Evolutionary conservation across 2,329 filamentous ascomycete genomes (phyloP).

Genomic region (Penicillium sp.): DNA sequence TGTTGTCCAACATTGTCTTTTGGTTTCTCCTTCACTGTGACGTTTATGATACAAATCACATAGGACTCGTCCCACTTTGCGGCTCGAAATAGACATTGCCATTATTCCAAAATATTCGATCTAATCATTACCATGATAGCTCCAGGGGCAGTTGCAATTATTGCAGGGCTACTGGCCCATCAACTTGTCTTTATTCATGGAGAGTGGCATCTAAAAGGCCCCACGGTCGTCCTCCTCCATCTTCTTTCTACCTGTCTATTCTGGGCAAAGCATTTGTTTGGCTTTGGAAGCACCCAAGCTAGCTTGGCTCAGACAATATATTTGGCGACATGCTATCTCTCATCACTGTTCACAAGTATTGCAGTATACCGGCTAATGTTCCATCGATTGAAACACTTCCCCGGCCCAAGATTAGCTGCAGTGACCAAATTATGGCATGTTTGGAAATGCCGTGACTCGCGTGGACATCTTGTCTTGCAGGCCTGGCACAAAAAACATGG

Average conservation of each 20-base stretch:
- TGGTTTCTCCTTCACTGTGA: background rate
- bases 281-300: background rate
- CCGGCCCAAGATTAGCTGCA: background rate
- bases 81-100: background rate
- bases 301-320: background rate
- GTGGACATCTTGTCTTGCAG: constrained; percentile 7
- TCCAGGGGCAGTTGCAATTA: background rate
- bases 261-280: background rate
- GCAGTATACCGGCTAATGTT: background rate
- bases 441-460: constrained; percentile 7
- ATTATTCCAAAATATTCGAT: background rate
- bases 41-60: background rate
- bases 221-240: background rate
- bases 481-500: background rate
- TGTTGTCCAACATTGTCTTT: background rate
- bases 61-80: background rate
- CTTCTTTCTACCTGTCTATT: background rate
- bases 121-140: background rate
- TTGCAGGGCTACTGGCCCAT: background rate
- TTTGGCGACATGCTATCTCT: background rate
- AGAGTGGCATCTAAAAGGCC: constrained; percentile 9
- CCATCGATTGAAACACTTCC: constrained; percentile 7
- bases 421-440: constrained; percentile 8
- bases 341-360: background rate
- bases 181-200: constrained; percentile 6